Evolutionary conservation across 345 rosid species (phyloP), one percentile per base, ranked within the genome.

Genomic region (Gossypium ekmanianum): DNA sequence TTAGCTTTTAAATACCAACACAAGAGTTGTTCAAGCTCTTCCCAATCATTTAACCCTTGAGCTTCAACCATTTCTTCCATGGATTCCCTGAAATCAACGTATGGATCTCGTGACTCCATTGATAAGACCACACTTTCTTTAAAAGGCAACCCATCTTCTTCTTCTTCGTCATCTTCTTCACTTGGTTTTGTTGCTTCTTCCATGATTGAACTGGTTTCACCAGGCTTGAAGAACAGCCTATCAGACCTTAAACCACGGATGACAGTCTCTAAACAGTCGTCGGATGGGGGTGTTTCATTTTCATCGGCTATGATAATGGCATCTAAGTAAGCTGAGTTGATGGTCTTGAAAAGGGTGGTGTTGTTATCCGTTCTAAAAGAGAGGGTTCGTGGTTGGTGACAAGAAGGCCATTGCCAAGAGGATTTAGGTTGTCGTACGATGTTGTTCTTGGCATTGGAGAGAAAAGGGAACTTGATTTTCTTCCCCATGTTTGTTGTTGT

Each of bases 1-100:
- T 95, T 95, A 61, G 83, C 89, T 79, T 76, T 82, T 71, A 95
- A 76, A 79, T 89, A 95, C 82, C 94, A 86, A 12, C 81, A 72
- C 67, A 95, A 79, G 75, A 95, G 91, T 75, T 87, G 85, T 72
- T 93, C 90, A 24, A 95, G 90, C 67, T 81, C 69, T 62, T 78
- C 88, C 94, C 96, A 88, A 41, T 83, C 85, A 72, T 88, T 83
- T 63, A 89, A 79, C 54, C 84, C 85, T 65, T 91, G 87, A 74
- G 91, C 90, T 74, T 85, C 91, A 57, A 93, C 96, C 98, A 95
- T 93, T 74, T 95, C 99, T 67, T 87, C 97, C 96, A 95, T 95
- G 22, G 99, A 95, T 77, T 83, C 83, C 76, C 87, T 83, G 84
- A 95, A 95, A 80, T 95, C 99, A 11, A 65, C 39, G 59, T 77